Conservation (phyloP, 805 yeast genomes). For the Kurtzmaniella cleridarum region DNA sequence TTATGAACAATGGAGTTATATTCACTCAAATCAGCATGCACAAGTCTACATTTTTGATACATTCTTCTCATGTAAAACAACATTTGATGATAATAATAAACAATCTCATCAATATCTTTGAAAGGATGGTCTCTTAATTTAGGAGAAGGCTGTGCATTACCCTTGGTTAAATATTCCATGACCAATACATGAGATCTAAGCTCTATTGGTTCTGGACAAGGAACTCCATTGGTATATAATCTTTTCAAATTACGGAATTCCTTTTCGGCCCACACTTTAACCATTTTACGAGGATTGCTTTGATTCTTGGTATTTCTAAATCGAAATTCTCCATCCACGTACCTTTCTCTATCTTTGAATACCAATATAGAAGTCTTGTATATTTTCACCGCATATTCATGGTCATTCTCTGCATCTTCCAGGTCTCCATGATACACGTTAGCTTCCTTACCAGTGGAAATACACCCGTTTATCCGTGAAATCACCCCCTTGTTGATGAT, state of each 20-base stretch:
- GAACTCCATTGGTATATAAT: conserved; percentile 69
- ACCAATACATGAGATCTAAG: conserved; percentile 85
- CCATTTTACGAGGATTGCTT: conserved; percentile 96
- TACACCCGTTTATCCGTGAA: conserved; percentile 85
- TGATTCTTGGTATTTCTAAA: conserved; percentile 80
- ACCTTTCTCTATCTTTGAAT: conserved; percentile 94
- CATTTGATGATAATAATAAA: conserved; percentile 68
- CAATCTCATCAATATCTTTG: conserved; percentile 59
- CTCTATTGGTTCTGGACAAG: conserved; percentile 91
- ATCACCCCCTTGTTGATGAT: conserved; percentile 80
- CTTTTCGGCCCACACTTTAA: conserved; percentile 97
- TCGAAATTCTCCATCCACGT: conserved; percentile 93
- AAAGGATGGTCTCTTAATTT: conserved; percentile 80
- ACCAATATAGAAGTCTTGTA: conserved; percentile 94
- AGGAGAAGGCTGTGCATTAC: conserved; percentile 89
- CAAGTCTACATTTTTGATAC: conserved; percentile 82
- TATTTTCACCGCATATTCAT: conserved; percentile 83
- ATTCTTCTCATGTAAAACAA: conserved; percentile 79
- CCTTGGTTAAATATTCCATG: conserved; percentile 82
- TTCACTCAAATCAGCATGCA: conserved; percentile 96
- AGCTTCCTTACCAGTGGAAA: conserved; percentile 98
- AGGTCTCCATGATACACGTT: conserved; percentile 76
- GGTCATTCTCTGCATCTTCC: conserved; percentile 45
- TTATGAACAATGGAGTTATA: conserved; percentile 87
- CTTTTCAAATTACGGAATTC: conserved; percentile 92